phyloP scores from a whole-genome alignment of 257 asterid species.

The Salvia hispanica region DNA sequence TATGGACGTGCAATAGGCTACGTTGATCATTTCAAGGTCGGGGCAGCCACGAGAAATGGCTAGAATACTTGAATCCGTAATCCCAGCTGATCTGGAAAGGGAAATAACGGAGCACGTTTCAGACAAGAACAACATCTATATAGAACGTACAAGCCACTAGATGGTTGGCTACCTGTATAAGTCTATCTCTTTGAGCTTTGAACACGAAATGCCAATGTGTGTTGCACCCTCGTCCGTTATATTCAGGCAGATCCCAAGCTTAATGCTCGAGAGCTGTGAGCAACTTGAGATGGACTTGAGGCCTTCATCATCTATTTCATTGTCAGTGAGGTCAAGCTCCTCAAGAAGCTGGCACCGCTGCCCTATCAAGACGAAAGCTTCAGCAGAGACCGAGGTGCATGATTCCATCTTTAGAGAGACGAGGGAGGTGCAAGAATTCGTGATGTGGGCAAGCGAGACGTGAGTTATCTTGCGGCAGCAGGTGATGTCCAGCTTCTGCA shows the following conservation, averaged over 20 bases:
- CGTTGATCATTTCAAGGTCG: conserved; percentile 64
- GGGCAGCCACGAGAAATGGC: conserved; percentile 71
- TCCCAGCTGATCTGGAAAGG: conserved; percentile 67
- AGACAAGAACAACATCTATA: too few relatives aligned
- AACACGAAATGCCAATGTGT: conserved; percentile 63
- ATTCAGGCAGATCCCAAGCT: conserved; percentile 75
- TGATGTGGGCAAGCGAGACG: conserved; percentile 61
- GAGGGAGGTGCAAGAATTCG: conserved; percentile 68
- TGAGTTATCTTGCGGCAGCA: conserved; percentile 81
- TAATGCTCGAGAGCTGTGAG: conserved; percentile 61
- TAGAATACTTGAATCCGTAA: conserved; percentile 61
- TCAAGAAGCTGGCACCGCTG: conserved; percentile 68
- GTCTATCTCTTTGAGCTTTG: conserved; percentile 79
- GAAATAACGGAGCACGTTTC: background rate
- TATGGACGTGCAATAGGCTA: conserved; percentile 63
- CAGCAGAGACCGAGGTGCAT: conserved; percentile 54
- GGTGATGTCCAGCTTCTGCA: conserved; percentile 78
- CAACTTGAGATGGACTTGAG: conserved; percentile 70
- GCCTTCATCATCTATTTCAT: conserved; percentile 82
- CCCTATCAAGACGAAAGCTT: conserved; percentile 77
- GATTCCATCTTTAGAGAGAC: conserved; percentile 89
- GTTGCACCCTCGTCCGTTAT: conserved; percentile 68
- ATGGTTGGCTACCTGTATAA: conserved; percentile 59
- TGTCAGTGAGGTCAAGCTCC: conserved; percentile 90
- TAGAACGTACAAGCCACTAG: too few relatives aligned